Evolutionary conservation across 2,329 filamentous ascomycete genomes (phyloP).

Genomic region (Malbranchea cinnamomea): DNA sequence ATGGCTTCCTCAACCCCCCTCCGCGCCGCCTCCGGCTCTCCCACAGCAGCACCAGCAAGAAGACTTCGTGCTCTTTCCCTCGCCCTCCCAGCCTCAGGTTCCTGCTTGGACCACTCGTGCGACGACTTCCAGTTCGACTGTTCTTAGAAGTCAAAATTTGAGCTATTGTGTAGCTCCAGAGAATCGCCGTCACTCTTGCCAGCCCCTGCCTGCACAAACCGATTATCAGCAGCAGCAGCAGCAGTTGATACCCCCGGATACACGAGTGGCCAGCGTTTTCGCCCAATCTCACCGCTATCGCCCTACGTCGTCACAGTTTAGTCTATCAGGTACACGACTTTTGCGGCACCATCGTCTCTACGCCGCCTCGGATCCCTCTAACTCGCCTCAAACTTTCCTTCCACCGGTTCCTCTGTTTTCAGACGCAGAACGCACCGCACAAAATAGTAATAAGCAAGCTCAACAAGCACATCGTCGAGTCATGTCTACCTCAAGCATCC

Average conservation of each 20-base stretch:
- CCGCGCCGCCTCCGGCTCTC: conserved; percentile 27
- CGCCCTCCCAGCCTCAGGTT: conserved; percentile 5
- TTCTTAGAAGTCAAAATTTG: conserved; percentile 1
- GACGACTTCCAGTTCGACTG: conserved; percentile 1
- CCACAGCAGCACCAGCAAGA: conserved; percentile 15
- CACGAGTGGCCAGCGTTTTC: conserved; percentile 25
- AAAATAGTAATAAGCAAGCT: conserved; percentile 18
- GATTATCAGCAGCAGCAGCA: conserved; percentile 20
- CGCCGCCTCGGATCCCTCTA: conserved; percentile 25
- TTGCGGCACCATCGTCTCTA: conserved; percentile 15
- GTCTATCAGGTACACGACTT: conserved; percentile 19
- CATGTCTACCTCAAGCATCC: conserved; percentile 26
- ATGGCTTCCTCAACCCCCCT: conserved; percentile 33
- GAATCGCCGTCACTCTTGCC: conserved; percentile 4
- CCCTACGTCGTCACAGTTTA: conserved; percentile 24
- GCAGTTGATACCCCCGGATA: conserved; percentile 23
- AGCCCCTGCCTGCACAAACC: conserved; percentile 11
- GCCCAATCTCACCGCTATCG: conserved; percentile 24
- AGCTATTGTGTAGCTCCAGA: not conserved
- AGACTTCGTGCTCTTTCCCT: conserved; percentile 33
- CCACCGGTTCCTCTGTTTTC: conserved; percentile 26
- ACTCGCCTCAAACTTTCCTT: conserved; percentile 21
- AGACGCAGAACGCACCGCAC: conserved; percentile 14
- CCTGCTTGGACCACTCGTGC: not conserved
- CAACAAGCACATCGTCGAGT: conserved; percentile 18